Evolutionary conservation across 2,329 filamentous ascomycete genomes (phyloP).

Genomic region (Aspergillus flavus): DNA sequence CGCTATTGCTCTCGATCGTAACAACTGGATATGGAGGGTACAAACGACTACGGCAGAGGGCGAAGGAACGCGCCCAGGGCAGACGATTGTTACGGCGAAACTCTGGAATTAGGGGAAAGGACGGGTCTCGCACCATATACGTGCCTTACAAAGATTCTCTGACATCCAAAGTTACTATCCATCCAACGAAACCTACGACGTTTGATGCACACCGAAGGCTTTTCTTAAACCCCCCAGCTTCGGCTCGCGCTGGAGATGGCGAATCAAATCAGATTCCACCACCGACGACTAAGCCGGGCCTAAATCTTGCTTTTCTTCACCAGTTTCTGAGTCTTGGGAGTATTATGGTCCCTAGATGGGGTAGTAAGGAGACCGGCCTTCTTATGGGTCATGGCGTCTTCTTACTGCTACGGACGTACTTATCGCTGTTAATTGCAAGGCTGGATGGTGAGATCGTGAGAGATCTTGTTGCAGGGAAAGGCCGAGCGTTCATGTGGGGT

Average conservation of each 20-base stretch:
- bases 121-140: constrained; percentile 91
- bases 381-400: constrained; percentile 87
- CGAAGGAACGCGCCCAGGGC: constrained; percentile 80
- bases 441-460: constrained; percentile 95
- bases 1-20: constrained; percentile 77
- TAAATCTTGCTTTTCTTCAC: constrained; percentile 94
- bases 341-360: constrained; percentile 96
- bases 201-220: constrained; percentile 94
- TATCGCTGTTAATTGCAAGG: constrained; percentile 88
- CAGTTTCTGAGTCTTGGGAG: constrained; percentile 95
- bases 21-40: constrained; percentile 76
- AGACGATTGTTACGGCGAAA: constrained; percentile 82
- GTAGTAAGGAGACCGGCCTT: constrained; percentile 91
- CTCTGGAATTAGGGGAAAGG: constrained; percentile 89
- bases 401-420: constrained; percentile 86
- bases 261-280: constrained; percentile 71
- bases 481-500: constrained; percentile 83
- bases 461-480: constrained; percentile 93
- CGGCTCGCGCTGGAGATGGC: constrained; percentile 74
- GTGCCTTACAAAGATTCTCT: constrained; percentile 78
- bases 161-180: constrained; percentile 88
- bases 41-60: constrained; percentile 72
- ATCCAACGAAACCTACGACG: constrained; percentile 86
- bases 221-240: constrained; percentile 86
- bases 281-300: constrained; percentile 85